A percentile compares a stretch with the other conserved stretches of the same genome.
Evolutionary conservation across 768 basidiomycete genomes (phyloP).

Genomic region (Aureoboletus auriporus): DNA sequence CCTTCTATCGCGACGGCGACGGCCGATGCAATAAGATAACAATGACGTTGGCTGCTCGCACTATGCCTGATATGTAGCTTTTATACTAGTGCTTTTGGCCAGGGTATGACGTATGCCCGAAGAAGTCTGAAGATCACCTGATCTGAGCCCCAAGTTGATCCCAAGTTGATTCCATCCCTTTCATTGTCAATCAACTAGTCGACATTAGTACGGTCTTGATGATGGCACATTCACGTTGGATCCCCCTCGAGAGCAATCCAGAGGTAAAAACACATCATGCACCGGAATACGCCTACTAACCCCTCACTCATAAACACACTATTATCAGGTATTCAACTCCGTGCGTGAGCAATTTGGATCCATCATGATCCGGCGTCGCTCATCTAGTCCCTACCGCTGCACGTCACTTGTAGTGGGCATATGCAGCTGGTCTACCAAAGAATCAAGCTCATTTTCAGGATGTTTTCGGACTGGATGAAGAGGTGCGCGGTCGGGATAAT

Average conservation of each 20-base stretch:
- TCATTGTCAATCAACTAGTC: not conserved
- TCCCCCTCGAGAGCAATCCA: constrained; percentile 79
- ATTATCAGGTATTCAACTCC: constrained; percentile 29
- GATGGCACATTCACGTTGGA: constrained; percentile 48
- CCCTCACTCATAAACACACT: constrained; percentile 3
- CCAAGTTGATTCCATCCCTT: not conserved
- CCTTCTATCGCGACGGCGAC: too few species aligned
- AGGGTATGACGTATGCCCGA: too few species aligned
- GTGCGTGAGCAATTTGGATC: constrained; percentile 13
- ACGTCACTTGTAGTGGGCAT: constrained; percentile 53
- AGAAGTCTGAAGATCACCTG: not conserved
- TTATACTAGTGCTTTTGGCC: too few species aligned
- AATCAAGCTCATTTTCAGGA: constrained; percentile 56
- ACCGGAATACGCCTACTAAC: not conserved
- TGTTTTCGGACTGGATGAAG: constrained; percentile 68
- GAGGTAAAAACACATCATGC: constrained; percentile 30
- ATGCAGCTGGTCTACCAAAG: constrained; percentile 58
- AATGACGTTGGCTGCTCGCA: too few species aligned
- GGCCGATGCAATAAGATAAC: too few species aligned
- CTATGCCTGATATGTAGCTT: too few species aligned
- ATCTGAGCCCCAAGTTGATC: not conserved
- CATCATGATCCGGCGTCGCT: not conserved
- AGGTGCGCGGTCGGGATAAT: constrained; percentile 35
- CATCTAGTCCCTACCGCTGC: not conserved
- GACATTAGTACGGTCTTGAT: not conserved